phyloP scores from a whole-genome alignment of 768 basidiomycete species.

The Phanerodontia chrysosporium region DNA sequence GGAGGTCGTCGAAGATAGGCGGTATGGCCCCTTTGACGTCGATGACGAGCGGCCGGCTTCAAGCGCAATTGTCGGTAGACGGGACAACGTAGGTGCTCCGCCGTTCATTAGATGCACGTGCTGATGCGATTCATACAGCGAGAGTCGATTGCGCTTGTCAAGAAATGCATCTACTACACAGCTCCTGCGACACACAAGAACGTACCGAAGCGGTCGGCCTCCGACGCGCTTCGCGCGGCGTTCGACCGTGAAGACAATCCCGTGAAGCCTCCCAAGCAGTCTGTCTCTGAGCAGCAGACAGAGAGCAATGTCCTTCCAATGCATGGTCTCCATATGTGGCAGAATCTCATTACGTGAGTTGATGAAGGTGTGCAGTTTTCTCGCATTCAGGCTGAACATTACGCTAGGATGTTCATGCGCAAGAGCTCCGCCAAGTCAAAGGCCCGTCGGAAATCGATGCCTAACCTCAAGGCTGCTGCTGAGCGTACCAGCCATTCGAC shows the following conservation, averaged over 20 bases:
- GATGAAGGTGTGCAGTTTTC: not conserved
- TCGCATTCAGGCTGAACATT: not conserved
- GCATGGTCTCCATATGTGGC: constrained; percentile 56
- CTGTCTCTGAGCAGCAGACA: constrained; percentile 54
- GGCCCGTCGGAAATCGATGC: constrained; percentile 15
- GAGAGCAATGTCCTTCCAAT: constrained; percentile 36
- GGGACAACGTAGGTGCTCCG: constrained; percentile 51
- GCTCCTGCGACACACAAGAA: constrained; percentile 51
- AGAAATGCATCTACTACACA: constrained; percentile 52
- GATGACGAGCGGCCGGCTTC: constrained; percentile 68
- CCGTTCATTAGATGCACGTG: not conserved
- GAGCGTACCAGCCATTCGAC: not conserved
- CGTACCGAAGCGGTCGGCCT: constrained; percentile 42
- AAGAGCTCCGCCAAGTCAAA: constrained; percentile 34
- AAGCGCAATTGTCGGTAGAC: constrained; percentile 63
- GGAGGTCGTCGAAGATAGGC: constrained; percentile 17
- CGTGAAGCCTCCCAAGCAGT: constrained; percentile 43
- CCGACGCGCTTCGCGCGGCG: constrained; percentile 43
- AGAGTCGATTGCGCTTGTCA: constrained; percentile 51
- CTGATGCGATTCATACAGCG: constrained; percentile 29
- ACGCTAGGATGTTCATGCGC: constrained; percentile 41
- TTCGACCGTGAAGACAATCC: constrained; percentile 49
- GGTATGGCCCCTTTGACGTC: constrained; percentile 46
- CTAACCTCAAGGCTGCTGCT: not conserved
- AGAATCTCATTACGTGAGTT: constrained; percentile 43